Evolutionary conservation across 2,329 filamentous ascomycete genomes (phyloP).

Genomic region (Bertia moriformis): DNA sequence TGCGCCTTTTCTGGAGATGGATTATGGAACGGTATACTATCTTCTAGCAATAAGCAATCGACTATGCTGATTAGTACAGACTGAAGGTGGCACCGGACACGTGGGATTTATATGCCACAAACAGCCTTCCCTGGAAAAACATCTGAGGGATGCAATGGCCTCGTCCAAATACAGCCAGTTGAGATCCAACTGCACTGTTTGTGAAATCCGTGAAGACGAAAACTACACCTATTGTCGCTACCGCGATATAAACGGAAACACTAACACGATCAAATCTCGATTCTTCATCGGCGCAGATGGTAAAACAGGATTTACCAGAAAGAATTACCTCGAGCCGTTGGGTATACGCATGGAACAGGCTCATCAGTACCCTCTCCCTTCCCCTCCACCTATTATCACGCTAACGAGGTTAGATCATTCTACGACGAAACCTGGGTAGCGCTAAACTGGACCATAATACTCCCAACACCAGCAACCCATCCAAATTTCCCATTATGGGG

Average conservation of each 20-base stretch:
- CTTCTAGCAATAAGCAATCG: background rate
- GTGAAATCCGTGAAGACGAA: constrained; percentile 1
- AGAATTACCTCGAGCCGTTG: constrained; percentile 12
- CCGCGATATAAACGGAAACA: background rate
- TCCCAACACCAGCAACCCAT: constrained; percentile 11
- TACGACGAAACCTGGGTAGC: constrained; percentile 15
- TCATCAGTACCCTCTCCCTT: constrained; percentile 1
- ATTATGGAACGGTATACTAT: constrained; percentile 5
- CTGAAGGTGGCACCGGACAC: constrained; percentile 11
- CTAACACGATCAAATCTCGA: constrained; percentile 3
- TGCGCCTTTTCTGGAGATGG: constrained; percentile 3
- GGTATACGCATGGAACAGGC: constrained; percentile 7
- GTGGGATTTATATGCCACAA: constrained; percentile 11
- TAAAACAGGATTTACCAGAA: constrained; percentile 14
- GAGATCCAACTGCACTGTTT: background rate
- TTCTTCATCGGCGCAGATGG: constrained; percentile 13
- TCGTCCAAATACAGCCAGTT: background rate
- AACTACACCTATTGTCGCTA: constrained; percentile 2
- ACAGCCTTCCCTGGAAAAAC: constrained; percentile 9
- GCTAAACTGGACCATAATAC: constrained; percentile 11
- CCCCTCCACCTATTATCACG: constrained; percentile 4
- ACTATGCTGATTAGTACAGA: constrained; percentile 5
- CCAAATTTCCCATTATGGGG: constrained; percentile 13
- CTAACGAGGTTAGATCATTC: constrained; percentile 5
- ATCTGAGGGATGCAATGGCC: constrained; percentile 2